A percentile compares a stretch with the other conserved stretches of the same genome.
phyloP scores from a whole-genome alignment of 371 early-diverging fungal genomes.

The Nematocida major region DNA sequence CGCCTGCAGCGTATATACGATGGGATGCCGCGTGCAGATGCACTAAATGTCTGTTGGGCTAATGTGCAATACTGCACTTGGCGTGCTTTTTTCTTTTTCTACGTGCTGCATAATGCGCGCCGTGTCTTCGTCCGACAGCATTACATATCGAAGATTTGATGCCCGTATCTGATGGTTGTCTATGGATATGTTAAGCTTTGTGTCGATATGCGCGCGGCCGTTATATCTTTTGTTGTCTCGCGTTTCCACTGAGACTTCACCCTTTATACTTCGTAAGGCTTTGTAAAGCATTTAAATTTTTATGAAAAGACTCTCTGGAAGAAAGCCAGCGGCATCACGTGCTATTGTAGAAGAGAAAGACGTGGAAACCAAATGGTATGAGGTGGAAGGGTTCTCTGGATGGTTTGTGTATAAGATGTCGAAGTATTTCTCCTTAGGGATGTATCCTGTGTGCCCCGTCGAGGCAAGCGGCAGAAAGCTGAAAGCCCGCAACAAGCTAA shows the following conservation, averaged over 20 bases:
- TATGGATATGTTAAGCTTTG: neutral
- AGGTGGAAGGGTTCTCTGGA: conserved; percentile 26
- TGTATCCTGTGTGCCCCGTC: neutral
- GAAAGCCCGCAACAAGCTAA: conserved; percentile 1
- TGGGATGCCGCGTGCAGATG: too few species aligned
- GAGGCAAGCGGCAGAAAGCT: neutral
- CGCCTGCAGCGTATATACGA: neutral
- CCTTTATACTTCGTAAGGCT: neutral
- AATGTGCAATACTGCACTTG: neutral
- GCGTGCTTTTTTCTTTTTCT: neutral
- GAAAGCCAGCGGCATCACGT: neutral
- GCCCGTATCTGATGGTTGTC: neutral
- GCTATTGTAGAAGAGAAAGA: neutral
- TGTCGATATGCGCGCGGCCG: conserved; percentile 1
- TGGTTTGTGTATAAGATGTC: conserved; percentile 42
- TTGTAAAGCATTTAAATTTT: conserved; percentile 43
- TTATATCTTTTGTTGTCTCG: neutral
- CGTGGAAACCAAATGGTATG: neutral
- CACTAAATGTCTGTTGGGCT: too few species aligned
- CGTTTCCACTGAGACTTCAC: conserved; percentile 1
- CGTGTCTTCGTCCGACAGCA: conserved; percentile 3
- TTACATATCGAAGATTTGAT: conserved; percentile 20
- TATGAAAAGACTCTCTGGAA: conserved; percentile 46
- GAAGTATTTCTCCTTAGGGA: conserved; percentile 17
- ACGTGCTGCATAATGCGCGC: neutral